A percentile compares a stretch with the other conserved stretches of the same genome.
phyloP scores from a whole-genome alignment of 2,329 filamentous ascomycete species.

The Calonectria hawksworthii region DNA sequence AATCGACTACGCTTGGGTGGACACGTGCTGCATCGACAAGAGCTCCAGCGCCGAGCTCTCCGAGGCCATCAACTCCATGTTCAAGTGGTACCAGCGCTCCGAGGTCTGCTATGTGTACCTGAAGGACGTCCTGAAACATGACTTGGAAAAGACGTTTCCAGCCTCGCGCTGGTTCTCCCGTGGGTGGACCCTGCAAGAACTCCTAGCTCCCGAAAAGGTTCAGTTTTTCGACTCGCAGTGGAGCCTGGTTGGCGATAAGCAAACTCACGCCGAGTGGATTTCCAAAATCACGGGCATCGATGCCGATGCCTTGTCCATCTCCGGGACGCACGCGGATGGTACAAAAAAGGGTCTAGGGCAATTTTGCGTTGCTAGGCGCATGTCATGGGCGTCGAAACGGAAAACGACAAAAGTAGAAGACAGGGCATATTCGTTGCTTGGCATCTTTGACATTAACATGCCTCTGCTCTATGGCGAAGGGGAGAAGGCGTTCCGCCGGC shows the following conservation, averaged over 20 bases:
- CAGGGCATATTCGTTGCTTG: constrained; percentile 20
- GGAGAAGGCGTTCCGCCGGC: neutral
- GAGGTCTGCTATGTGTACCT: constrained; percentile 18
- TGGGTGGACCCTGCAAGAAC: constrained; percentile 24
- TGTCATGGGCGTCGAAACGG: constrained; percentile 18
- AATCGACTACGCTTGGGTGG: constrained; percentile 21
- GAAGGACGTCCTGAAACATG: neutral
- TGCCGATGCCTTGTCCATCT: neutral
- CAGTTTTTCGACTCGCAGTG: constrained; percentile 18
- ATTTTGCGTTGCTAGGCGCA: constrained; percentile 7
- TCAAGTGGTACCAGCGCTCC: constrained; percentile 14
- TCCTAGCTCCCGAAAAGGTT: constrained; percentile 17
- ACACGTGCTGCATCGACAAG: constrained; percentile 30
- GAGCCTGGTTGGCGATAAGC: constrained; percentile 12
- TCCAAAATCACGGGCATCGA: constrained; percentile 11
- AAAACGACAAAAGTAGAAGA: constrained; percentile 16
- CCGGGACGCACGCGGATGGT: neutral
- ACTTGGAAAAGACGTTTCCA: neutral
- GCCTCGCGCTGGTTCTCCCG: constrained; percentile 1
- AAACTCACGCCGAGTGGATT: neutral
- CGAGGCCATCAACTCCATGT: no score
- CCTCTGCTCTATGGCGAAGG: constrained; percentile 21
- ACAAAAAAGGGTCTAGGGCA: neutral
- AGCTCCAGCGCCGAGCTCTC: constrained; percentile 24
- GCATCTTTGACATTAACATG: constrained; percentile 20